Evolutionary conservation across 2,329 filamentous ascomycete species (phyloP).

Genomic region (Fusarium devonianum): DNA sequence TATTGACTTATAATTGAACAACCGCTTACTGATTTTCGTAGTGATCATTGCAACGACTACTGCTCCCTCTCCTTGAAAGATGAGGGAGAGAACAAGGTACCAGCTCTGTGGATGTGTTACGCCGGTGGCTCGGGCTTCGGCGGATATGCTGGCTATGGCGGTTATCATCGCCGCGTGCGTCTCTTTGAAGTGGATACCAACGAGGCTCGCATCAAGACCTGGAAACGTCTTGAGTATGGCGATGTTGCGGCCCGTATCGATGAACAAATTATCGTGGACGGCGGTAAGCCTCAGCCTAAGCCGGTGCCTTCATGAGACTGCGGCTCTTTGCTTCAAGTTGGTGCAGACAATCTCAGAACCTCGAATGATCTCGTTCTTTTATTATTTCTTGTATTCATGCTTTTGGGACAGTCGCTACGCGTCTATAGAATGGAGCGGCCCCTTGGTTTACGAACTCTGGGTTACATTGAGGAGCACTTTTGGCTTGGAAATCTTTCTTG

Average conservation of each 20-base stretch:
- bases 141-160: conserved; percentile 90
- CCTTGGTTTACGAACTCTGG: conserved; percentile 19
- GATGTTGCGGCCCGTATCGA: conserved; percentile 63
- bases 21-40: conserved; percentile 46
- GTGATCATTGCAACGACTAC: conserved; percentile 96
- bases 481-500: conserved; percentile 11
- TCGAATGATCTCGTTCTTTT: conserved; percentile 1
- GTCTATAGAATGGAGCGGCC: conserved; percentile 23
- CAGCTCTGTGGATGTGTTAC: conserved; percentile 97
- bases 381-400: conserved; percentile 25
- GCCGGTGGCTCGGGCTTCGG: conserved; percentile 91
- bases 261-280: conserved; percentile 71
- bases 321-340: conserved; percentile 10
- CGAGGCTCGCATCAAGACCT: conserved; percentile 85
- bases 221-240: conserved; percentile 83
- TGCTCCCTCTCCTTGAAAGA: conserved; percentile 71
- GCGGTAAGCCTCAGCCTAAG: conserved; percentile 53
- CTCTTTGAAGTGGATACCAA: conserved; percentile 96
- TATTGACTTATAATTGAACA: background rate
- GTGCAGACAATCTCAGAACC: background rate
- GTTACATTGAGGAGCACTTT: conserved; percentile 14
- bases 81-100: conserved; percentile 57
- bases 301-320: conserved; percentile 24
- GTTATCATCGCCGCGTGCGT: conserved; percentile 82
- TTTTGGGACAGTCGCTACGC: conserved; percentile 15